A percentile compares a stretch with the other conserved stretches of the same genome.
These are phyloP conservation scores for Pseudogymnoascus sp. DNA, from an alignment of 2,329 filamentous ascomycete species.

Conservation along the genomic window DNA sequence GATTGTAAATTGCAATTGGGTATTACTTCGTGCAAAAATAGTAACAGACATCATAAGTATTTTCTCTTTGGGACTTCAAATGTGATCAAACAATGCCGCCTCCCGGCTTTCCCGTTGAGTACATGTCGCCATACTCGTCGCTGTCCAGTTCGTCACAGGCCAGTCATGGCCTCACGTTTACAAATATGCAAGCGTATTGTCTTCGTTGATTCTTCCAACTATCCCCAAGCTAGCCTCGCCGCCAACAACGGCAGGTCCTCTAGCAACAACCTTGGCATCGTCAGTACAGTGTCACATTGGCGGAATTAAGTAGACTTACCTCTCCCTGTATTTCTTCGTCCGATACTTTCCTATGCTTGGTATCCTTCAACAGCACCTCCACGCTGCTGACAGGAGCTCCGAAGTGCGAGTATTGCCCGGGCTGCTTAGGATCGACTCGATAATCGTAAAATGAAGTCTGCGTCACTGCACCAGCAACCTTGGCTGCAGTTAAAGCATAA, in stretches of 20 bases:
- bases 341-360: conserved; percentile 49
- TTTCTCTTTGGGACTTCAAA: neutral
- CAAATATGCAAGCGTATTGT: conserved; percentile 60
- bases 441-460: conserved; percentile 90
- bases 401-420: conserved; percentile 55
- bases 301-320: conserved; percentile 37
- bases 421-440: conserved; percentile 41
- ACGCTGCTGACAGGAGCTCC: conserved; percentile 72
- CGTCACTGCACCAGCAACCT: conserved; percentile 80
- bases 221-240: conserved; percentile 56
- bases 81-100: neutral
- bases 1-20: neutral
- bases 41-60: conserved; percentile 1
- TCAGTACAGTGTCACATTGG: conserved; percentile 13
- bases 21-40: conserved; percentile 1
- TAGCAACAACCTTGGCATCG: conserved; percentile 53
- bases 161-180: conserved; percentile 1
- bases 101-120: neutral
- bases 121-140: neutral
- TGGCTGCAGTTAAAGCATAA: conserved; percentile 74
- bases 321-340: conserved; percentile 55
- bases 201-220: conserved; percentile 56
- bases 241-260: conserved; percentile 65
- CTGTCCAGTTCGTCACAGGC: neutral
- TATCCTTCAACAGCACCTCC: conserved; percentile 67